These are phyloP conservation scores for Colletotrichum sansevieriae DNA, from an alignment of 2,329 filamentous ascomycete species.

Conservation along the genomic window DNA sequence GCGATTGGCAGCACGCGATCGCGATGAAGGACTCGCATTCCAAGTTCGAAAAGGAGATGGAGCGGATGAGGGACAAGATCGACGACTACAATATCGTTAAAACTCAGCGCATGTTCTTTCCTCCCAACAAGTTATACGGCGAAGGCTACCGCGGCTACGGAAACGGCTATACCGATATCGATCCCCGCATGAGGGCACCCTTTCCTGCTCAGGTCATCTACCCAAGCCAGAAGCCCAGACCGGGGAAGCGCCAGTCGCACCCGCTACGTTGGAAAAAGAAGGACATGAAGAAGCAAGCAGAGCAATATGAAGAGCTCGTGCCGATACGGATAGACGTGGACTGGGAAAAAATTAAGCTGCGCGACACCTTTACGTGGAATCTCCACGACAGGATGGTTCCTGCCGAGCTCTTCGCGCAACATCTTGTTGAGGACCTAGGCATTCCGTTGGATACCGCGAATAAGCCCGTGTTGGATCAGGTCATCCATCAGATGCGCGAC, in stretches of 20 bases:
- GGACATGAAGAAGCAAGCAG: constrained; percentile 86
- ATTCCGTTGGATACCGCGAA: constrained; percentile 71
- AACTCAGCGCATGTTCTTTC: constrained; percentile 66
- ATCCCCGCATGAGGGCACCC: constrained; percentile 36
- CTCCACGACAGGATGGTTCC: constrained; percentile 88
- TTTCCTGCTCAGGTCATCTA: constrained; percentile 71
- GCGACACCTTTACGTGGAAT: constrained; percentile 99
- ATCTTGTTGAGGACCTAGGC: constrained; percentile 92
- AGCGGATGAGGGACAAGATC: constrained; percentile 74
- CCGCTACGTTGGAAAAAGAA: constrained; percentile 81
- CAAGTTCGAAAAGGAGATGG: constrained; percentile 68
- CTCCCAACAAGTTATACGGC: constrained; percentile 71
- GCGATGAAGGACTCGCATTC: constrained; percentile 65
- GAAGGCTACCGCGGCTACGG: constrained; percentile 90
- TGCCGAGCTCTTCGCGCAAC: constrained; percentile 86
- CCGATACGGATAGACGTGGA: constrained; percentile 94
- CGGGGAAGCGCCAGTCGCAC: constrained; percentile 81
- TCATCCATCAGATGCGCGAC: constrained; percentile 81
- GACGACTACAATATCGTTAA: constrained; percentile 77
- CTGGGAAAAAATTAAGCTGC: constrained; percentile 93
- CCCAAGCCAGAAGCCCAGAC: constrained; percentile 79
- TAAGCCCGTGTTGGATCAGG: constrained; percentile 72
- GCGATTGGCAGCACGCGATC: constrained; percentile 67
- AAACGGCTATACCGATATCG: constrained; percentile 82
- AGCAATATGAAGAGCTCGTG: constrained; percentile 91